Conservation (phyloP, 495 filamentous ascomycete genomes). For the Aspergillus heteromorphus region DNA sequence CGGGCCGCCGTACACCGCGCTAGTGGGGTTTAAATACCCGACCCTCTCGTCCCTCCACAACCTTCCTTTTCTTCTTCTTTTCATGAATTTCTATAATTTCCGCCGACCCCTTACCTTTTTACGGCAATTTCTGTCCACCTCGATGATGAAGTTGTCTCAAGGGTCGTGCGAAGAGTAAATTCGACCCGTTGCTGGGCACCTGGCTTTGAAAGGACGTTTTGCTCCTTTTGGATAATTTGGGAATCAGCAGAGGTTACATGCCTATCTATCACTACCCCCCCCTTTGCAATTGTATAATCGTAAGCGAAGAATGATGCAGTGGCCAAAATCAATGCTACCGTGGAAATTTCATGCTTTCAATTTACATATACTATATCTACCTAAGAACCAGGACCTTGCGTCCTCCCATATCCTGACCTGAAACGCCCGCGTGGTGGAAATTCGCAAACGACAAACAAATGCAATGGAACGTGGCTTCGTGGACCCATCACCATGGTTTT, state of each 20-base stretch:
- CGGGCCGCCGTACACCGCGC: slow-evolving; percentile 28
- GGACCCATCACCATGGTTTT: slow-evolving; percentile 13
- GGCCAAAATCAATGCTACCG: neutral
- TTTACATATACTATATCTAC: slow-evolving; percentile 8
- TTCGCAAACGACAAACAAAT: slow-evolving; percentile 1
- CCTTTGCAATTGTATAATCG: neutral
- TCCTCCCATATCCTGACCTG: neutral
- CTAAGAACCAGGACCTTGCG: slow-evolving; percentile 5
- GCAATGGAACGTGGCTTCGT: slow-evolving; percentile 27
- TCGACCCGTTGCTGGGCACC: slow-evolving; percentile 74
- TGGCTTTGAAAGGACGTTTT: slow-evolving; percentile 64
- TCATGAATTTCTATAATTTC: slow-evolving; percentile 23
- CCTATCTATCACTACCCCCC: neutral
- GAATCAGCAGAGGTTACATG: slow-evolving; percentile 80
- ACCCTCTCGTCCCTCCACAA: slow-evolving; percentile 6
- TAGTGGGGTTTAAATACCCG: slow-evolving; percentile 32
- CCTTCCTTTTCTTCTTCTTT: slow-evolving; percentile 35
- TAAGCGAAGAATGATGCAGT: neutral
- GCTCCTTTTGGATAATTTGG: slow-evolving; percentile 59
- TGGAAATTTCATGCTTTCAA: neutral
- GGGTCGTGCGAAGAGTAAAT: slow-evolving; percentile 62
- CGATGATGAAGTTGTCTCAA: slow-evolving; percentile 56
- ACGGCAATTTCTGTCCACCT: slow-evolving; percentile 43
- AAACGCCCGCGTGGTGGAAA: slow-evolving; percentile 16
- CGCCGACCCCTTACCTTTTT: slow-evolving; percentile 36